Evolutionary conservation across 1,139 yeast genomes (phyloP), one percentile per base, ranked within the genome.

Genomic region (Yamadazyma siamensis): DNA sequence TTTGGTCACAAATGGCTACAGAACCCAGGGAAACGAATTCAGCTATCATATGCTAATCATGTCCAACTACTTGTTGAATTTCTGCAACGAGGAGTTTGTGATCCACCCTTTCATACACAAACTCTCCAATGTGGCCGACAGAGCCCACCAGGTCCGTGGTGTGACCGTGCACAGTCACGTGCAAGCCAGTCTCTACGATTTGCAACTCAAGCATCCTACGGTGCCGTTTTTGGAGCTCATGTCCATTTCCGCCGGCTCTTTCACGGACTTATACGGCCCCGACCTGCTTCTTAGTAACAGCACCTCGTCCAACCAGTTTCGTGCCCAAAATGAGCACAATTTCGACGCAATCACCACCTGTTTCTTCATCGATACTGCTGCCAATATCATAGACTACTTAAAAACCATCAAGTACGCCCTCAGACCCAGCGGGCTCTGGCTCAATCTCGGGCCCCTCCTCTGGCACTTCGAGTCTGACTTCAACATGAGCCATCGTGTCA

Each of bases 11-110:
- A 47, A 66, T 32, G 95, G 95, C 2, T 85, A 80, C 51, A 58
- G 70, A 54, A 75, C 83, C n/a, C 88, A 84, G 43, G 96, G 95
- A 0, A 87, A 86, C 52, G 96, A 88, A 50, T 75, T 80, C 46
- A 80, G 91, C 14, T 81, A 79, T 47, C 94, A 82, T 47, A 86
- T 87, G 95, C 59, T 86, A 4, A 56, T 83, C 13, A 68, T 80
- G 7, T 81, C 94, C 9, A 75, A 75, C 43, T 80, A 66, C 40
- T 55, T 87, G 6, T 54, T 87, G 16, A 85, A 85, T 47, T 67
- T 67, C 34, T 65, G 77, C 17, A 56, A 53, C 22, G 49, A 54
- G 30, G 54, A 59, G 5, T 60, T 58, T 39, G 54, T 65, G 2
- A 51, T 80, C 0, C 69, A 68, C 46, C 87, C 87, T 0, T 78